Percentiles rank a stretch among this genome's conserved stretches.
Conservation (phyloP, 805 yeast genomes). For the Brettanomyces nanus region DNA sequence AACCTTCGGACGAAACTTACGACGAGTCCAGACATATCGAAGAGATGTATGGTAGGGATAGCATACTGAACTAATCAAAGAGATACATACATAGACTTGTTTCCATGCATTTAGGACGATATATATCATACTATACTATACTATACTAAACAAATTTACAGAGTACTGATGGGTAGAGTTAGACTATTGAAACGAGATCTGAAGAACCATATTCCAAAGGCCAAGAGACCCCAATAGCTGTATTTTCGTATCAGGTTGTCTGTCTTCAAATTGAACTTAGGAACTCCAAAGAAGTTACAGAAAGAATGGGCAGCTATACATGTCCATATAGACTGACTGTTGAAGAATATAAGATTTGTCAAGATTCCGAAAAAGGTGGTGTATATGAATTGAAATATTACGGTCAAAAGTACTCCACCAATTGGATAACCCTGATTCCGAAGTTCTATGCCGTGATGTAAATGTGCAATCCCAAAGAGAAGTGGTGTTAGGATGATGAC, state of each 20-base stretch:
- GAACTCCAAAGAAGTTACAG: constrained; percentile 70
- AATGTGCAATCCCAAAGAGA: constrained; percentile 69
- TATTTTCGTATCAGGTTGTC: constrained; percentile 17
- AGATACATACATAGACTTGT: too few relatives aligned
- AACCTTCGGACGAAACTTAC: neutral
- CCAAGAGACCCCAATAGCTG: constrained; percentile 31
- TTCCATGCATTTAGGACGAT: too few relatives aligned
- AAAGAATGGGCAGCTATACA: constrained; percentile 51
- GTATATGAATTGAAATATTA: constrained; percentile 48
- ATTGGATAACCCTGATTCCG: constrained; percentile 22
- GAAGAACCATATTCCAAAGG: constrained; percentile 37
- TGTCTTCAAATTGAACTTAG: constrained; percentile 24
- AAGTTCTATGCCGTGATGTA: constrained; percentile 60
- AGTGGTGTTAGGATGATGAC: constrained; percentile 42
- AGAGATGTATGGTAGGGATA: constrained; percentile 1
- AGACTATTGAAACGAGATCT: constrained; percentile 15
- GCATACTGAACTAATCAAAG: neutral
- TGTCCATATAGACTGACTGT: constrained; percentile 47
- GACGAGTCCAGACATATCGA: neutral
- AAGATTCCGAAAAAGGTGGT: constrained; percentile 68
- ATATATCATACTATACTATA: too few relatives aligned
- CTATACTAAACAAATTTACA: too few relatives aligned
- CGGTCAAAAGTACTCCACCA: constrained; percentile 27
- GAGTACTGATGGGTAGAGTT: too few relatives aligned
- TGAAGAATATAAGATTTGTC: constrained; percentile 48